Conservation (phyloP, 371 early-diverging fungal genomes). For the Mortierella sp. region DNA sequence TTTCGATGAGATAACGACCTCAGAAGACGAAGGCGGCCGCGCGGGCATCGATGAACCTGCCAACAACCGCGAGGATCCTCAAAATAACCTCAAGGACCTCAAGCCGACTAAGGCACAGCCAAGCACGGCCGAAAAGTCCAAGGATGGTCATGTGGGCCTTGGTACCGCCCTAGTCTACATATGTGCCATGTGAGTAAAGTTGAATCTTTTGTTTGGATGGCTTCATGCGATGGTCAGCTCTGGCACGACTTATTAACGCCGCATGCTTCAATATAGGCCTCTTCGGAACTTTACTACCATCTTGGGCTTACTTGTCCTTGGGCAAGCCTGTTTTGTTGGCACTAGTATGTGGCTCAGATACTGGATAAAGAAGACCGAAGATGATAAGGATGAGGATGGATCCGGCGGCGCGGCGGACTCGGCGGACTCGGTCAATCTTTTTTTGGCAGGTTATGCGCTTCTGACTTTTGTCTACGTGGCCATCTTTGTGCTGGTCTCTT, state of each 20-base stretch:
- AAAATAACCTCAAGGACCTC: too few relatives aligned
- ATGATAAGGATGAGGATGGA: background rate
- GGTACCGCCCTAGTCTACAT: conserved; percentile 11
- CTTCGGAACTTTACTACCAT: background rate
- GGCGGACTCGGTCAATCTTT: conserved; percentile 4
- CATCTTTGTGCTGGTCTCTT: conserved; percentile 19
- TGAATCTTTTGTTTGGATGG: background rate
- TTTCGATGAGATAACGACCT: conserved; percentile 7
- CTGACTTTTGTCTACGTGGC: conserved; percentile 29
- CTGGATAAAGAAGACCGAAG: conserved; percentile 6
- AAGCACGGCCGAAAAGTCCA: conserved; percentile 20
- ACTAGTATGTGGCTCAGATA: conserved; percentile 41
- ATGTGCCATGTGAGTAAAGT: conserved; percentile 24
- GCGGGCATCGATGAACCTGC: background rate
- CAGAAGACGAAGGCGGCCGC: background rate
- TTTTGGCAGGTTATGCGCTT: conserved; percentile 31
- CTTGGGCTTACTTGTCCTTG: conserved; percentile 16
- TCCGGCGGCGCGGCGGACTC: background rate
- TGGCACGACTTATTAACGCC: background rate
- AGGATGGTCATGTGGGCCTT: conserved; percentile 20
- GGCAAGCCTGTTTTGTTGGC: conserved; percentile 27
- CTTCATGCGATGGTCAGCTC: too few relatives aligned
- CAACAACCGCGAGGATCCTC: too few relatives aligned
- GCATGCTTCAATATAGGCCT: background rate
- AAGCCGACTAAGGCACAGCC: conserved; percentile 13